Base-by-base conservation (phyloP, 805 yeast genomes). In the Kuraishia capsulata region DNA sequence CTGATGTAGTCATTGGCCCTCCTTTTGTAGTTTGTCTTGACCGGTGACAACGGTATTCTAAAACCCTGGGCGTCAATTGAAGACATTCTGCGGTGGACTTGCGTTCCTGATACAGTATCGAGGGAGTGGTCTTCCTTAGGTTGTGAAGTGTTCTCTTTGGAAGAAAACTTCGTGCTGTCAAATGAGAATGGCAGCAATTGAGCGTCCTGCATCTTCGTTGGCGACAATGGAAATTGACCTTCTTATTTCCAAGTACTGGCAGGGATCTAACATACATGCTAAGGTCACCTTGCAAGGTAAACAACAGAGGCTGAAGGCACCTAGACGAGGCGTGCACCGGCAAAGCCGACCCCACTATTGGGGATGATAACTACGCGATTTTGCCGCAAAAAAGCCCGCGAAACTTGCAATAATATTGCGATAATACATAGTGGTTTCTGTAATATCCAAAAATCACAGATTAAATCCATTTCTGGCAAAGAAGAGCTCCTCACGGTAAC, bases 101-200 rank as follows among this genome's bases (percentile, higher is more conserved):
- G 53, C 1, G 59, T 52, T 35, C 71, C 67, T 4, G 62, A 54
- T 9, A 73, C 73, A 50, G 70, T 65, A 45, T 69, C 73, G 14
- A 63, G 57, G 5, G 56, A 58, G 9, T 46, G 52, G 25, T 66
- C 46, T 14, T 63, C 65, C 36, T 67, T 47, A 2, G 75, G 76
- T 13, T 61, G 57, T 2, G 65, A 56, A 31, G 61, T 57, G 10
- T 52, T 44, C 4, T 41, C 38, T n/a, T 41, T 19, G 28, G 60
- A 64, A 21, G 52, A 50, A 0, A 56, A 42, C 17, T 62, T 47
- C 2, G 71, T 61, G 2, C 62, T 53, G 41, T 61, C 65, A 44
- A 57, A 72, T 3, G 77, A 72, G 56, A 71, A 65, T 4, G 79
- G 78, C n/a, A n/a, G n/a, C n/a, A n/a, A n/a, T n/a, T n/a, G n/a